A percentile compares a stretch with the other conserved stretches of the same genome.
These are phyloP conservation scores for Penicillium janthinellum DNA, from an alignment of 2,329 filamentous ascomycete species.

Conservation along the genomic window DNA sequence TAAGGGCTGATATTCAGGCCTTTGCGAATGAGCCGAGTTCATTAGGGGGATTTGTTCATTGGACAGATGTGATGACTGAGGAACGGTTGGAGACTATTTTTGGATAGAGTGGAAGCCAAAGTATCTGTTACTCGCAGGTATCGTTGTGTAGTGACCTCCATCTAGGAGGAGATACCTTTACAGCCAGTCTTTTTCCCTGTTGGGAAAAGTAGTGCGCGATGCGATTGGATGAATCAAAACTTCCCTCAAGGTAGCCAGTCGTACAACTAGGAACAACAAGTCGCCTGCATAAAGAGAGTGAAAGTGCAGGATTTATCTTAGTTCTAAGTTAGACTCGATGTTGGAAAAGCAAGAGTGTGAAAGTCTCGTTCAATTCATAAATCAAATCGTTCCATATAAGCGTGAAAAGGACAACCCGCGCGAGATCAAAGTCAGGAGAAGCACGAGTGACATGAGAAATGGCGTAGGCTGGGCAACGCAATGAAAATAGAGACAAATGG, in stretches of 20 bases:
- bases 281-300: neutral
- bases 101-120: neutral
- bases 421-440: neutral
- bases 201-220: neutral
- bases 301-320: neutral
- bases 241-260: too few relatives aligned
- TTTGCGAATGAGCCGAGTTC: neutral
- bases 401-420: neutral
- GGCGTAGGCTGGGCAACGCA: neutral
- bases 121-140: neutral
- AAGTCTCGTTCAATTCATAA: slow-evolving; percentile 4
- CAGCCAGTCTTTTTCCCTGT: neutral
- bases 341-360: neutral
- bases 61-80: neutral
- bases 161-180: too few relatives aligned
- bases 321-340: neutral
- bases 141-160: neutral
- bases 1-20: neutral
- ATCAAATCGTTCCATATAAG: slow-evolving; percentile 2
- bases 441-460: neutral
- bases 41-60: neutral
- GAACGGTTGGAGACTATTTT: neutral
- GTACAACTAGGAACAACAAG: too few relatives aligned
- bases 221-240: neutral
- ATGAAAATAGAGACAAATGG: neutral